Evolutionary conservation across 495 filamentous ascomycete genomes (phyloP), one percentile per base, ranked within the genome.

Genomic region (Tuber umbilicatum): DNA sequence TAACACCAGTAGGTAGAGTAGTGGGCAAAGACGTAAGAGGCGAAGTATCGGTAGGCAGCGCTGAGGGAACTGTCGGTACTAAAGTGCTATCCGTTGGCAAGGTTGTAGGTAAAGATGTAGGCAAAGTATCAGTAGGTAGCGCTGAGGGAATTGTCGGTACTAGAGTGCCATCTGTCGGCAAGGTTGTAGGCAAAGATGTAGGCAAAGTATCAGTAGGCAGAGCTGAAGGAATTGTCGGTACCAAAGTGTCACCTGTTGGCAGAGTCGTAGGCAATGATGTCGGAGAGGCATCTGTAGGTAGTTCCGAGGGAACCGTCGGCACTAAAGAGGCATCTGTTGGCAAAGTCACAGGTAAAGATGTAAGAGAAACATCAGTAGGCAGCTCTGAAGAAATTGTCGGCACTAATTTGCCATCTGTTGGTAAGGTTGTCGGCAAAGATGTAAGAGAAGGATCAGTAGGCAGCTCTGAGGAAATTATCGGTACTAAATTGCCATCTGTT

Each of bases 1-100:
- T 23, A 50, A n/a, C 5, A 50, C 10, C 45, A 50, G 27, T 21
- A 50, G 55, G 27, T 39, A 39, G 77, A 74, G 42, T 60, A 69
- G 31, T 74, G 69, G 76, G 73, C 47, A 17, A 72, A 50, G n/a
- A 43, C 17, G 43, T 45, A 71, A 5, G 55, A 64, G 9, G 55
- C 2, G 60, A 31, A 35, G 68, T 60, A 50, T 31, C 43, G n/a
- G 50, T n/a, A 50, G 72, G 55, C 45, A 76, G 37, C 37, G 50
- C 40, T 21, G 75, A 73, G 38, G 71, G 12, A 47, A 75, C 12
- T 27, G 70, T 70, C 5, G 71, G 38, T 39, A 70, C 67, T 14
- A 50, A 72, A 42, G 74, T 70, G 47, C 70, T 23, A 40, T 70
- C 37, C 2, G 23, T 12, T 23, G 50, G 50, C 6, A 55, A n/a